Percentiles rank a stretch among this genome's conserved stretches.
Conservation (phyloP, 345 rosid genomes). For the Draba incana region DNA sequence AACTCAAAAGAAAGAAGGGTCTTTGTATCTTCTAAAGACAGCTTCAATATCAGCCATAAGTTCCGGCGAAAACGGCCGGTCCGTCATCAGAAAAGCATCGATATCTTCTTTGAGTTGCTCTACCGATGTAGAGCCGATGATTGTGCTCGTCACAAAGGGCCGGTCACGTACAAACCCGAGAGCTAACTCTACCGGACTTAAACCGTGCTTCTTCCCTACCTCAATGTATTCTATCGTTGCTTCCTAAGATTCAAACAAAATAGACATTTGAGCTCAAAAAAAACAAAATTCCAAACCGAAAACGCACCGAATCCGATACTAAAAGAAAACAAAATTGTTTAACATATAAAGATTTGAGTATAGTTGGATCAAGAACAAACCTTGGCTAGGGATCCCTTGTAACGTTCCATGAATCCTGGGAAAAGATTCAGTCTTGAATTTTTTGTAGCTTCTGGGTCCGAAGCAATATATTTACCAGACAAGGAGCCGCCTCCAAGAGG, state of each 20-base stretch:
- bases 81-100: slow-evolving; percentile 64
- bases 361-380: slow-evolving; percentile 44
- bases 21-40: slow-evolving; percentile 62
- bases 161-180: slow-evolving; percentile 79
- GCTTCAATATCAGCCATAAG: slow-evolving; percentile 67
- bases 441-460: slow-evolving; percentile 63
- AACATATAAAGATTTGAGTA: not conserved
- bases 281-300: too few species aligned
- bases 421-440: slow-evolving; percentile 79
- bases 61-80: slow-evolving; percentile 65
- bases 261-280: not conserved
- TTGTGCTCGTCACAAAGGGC: slow-evolving; percentile 79
- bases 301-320: too few species aligned
- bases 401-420: slow-evolving; percentile 93
- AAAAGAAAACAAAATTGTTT: too few species aligned
- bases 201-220: slow-evolving; percentile 69
- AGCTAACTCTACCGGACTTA: slow-evolving; percentile 75
- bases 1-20: slow-evolving; percentile 39
- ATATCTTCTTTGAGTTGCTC: slow-evolving; percentile 83
- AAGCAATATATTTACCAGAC: slow-evolving; percentile 73
- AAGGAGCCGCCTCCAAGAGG: slow-evolving; percentile 80
- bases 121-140: slow-evolving; percentile 78
- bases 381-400: slow-evolving; percentile 64
- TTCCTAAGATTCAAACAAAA: slow-evolving; percentile 51
- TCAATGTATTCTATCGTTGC: slow-evolving; percentile 69